These are phyloP conservation scores for Lactarius vividus DNA, from an alignment of 768 basidiomycete genomes.

Conservation along the genomic window DNA sequence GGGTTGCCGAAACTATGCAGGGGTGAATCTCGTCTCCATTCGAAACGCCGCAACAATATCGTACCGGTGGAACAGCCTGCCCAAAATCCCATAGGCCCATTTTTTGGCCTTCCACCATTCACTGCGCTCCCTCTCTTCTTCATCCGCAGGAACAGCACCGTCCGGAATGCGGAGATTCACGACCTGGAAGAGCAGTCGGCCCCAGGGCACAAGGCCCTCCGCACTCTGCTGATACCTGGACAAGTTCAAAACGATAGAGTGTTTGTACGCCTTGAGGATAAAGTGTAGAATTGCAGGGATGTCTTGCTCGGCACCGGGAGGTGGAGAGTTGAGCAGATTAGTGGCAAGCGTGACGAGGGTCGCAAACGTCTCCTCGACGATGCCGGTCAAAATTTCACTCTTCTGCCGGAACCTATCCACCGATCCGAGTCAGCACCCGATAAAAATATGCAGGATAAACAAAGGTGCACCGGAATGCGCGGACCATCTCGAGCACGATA, in stretches of 20 bases:
- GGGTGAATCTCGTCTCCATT: not conserved
- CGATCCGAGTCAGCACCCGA: not conserved
- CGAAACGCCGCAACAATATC: not conserved
- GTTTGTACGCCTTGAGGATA: slow-evolving; percentile 85
- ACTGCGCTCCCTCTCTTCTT: slow-evolving; percentile 70
- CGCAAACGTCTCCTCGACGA: slow-evolving; percentile 68
- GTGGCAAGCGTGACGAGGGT: slow-evolving; percentile 71
- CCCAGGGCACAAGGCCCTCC: slow-evolving; percentile 85
- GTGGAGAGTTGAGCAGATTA: slow-evolving; percentile 63
- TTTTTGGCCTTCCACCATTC: slow-evolving; percentile 95
- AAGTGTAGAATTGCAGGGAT: slow-evolving; percentile 82
- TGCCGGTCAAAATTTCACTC: slow-evolving; percentile 52
- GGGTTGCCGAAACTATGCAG: slow-evolving; percentile 74
- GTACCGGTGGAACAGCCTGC: slow-evolving; percentile 73
- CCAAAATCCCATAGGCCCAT: slow-evolving; percentile 84
- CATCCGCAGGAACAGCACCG: slow-evolving; percentile 63
- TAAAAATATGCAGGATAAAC: no score
- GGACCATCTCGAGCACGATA: slow-evolving; percentile 71
- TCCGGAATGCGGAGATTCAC: slow-evolving; percentile 69
- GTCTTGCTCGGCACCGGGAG: slow-evolving; percentile 58
- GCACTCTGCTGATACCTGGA: slow-evolving; percentile 69
- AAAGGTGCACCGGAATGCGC: slow-evolving; percentile 63
- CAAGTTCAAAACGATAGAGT: slow-evolving; percentile 72
- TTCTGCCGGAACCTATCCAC: slow-evolving; percentile 64
- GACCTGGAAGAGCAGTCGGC: slow-evolving; percentile 73